Evolutionary conservation across 192 early-diverging fungal genomes (phyloP), one percentile per base, ranked within the genome.

Genomic region (Entrophospora sp.): DNA sequence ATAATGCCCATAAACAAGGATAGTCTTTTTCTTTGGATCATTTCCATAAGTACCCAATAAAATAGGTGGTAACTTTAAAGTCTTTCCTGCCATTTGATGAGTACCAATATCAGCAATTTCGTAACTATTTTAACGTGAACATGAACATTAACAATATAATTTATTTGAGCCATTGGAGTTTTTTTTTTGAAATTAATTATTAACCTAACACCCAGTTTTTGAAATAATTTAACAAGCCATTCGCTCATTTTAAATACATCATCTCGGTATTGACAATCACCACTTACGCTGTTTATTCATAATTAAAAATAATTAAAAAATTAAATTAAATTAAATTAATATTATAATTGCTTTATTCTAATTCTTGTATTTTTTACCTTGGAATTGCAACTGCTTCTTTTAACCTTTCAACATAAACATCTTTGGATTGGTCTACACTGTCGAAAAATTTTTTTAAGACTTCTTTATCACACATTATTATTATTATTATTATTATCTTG

Each of bases 1-100:
- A 77, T 96, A 96, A 78, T 98, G 96, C 12, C 95, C 93, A 78
- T 97, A 97, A 61, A 98, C 91, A 42, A 94, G 81, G 58, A 96
- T 87, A 25, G 93, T 98, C 83, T 93, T 92, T 87, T 98, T 98
- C 71, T 60, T 77, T 30, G 91, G 85, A 71, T 95, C 89, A 65
- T 81, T 84, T 51, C 96, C 96, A 69, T 93, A 93, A 68, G 84
- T 85, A 18, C 87, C 94, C 64, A 98, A 82, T 27, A 98, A 85
- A 66, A 98, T 84, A 32, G 94, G 94, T 56, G 96, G 93, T 56
- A 98, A 78, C 35, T 91, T 84, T n/a, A 96, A 74, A 36, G 72
- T 79, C 52, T 73, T 68, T 45, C 92, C 96, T 32, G 96, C 81
- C 72, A 95, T 79, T 27, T 79, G 71, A 71, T 98, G 96, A 61